phyloP scores from a whole-genome alignment of 345 rosid genomes.

The Camelina neglecta region DNA sequence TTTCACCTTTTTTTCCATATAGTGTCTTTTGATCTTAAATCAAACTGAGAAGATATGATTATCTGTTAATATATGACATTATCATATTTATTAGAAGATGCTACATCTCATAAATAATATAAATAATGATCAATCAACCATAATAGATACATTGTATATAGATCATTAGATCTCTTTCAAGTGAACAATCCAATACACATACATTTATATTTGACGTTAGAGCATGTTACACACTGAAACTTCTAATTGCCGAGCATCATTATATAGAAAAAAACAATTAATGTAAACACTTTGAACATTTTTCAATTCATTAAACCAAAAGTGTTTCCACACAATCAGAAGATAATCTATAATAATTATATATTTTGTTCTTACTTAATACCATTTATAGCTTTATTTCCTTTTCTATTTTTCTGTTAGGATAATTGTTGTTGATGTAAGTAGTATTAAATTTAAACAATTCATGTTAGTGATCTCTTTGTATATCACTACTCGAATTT shows the following conservation, averaged over 20 bases:
- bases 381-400: neutral
- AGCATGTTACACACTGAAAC: neutral
- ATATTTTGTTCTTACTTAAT: neutral
- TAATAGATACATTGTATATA: too few relatives aligned
- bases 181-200: too few relatives aligned
- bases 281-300: neutral
- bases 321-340: neutral
- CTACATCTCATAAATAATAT: too few relatives aligned
- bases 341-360: neutral
- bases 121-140: too few relatives aligned
- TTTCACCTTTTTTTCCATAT: neutral
- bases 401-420: neutral
- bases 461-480: neutral
- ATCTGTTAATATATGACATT: too few relatives aligned
- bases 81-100: neutral
- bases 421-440: neutral
- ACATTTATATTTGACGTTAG: neutral
- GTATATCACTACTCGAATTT: neutral
- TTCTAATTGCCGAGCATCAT: too few relatives aligned
- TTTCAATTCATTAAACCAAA: neutral
- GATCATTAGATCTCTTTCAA: too few relatives aligned
- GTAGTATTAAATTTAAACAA: neutral
- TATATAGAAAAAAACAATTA: neutral
- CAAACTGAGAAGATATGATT: neutral
- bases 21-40: neutral